Evolutionary conservation across 208 protist species (phyloP), one percentile per base, ranked within the genome.

Genomic region (Trypanosoma cruzi): DNA sequence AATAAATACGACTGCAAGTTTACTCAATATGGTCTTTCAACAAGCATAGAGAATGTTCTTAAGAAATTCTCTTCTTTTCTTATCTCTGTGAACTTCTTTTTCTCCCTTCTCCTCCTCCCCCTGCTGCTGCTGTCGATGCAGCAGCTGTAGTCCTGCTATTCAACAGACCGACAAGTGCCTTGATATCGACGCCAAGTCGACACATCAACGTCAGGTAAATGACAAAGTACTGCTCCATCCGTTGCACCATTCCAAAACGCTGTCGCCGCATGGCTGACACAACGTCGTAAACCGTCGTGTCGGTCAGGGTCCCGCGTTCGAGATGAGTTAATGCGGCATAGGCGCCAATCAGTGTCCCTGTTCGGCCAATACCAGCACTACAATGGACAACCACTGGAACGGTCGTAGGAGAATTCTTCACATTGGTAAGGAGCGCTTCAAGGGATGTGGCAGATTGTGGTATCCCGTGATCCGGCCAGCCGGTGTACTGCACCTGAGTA

Each of bases 381-480:
- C 90, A 96, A 73, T 96, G 90, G 67, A 94, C 86, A 29, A 93
- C n/a, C 29, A 94, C 69, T 8, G 82, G 85, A 0, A 72, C 44
- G 29, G 36, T 61, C 10, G 71, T 56, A 31, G 72, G 31, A 49
- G 37, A 50, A 11, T 62, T 37, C 10, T 68, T 65, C 31, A 94
- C 80, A 24, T 83, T 72, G 1, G 72, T 28, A 29, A 96, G 64
- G 6, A 96, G 80, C n/a, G 68, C 67, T 20, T 87, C 75, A 59
- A 96, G 88, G 0, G 82, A 68, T 37, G 77, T 75, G 28, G 77
- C 81, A 59, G 80, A 88, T 59, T 71, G 53, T 28, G 90, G 90
- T 7, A 96, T 82, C n/a, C 87, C 87, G 54, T 86, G 88, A 72
- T 96, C 90, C 0, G 90, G 90, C 88, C 90, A 96, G 26, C 84